Percentiles rank a stretch among this genome's conserved stretches.
Conservation (phyloP, 108 stramenopile species). For the Mayamaea pseudoterrestris region DNA sequence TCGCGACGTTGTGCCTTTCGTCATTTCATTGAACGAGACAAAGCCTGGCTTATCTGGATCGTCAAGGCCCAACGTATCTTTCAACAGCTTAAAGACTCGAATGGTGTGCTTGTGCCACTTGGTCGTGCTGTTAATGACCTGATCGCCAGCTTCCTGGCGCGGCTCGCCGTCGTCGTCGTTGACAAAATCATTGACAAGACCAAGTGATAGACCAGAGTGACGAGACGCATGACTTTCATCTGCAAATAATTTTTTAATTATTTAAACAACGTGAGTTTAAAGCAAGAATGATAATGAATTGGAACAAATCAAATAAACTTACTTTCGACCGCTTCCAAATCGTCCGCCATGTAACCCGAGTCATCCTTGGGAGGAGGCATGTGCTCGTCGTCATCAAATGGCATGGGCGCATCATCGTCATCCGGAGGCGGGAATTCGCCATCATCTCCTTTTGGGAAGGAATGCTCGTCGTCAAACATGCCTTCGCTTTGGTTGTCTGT, state of each 20-base stretch:
- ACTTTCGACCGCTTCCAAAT: background rate
- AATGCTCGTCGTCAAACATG: background rate
- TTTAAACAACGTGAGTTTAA: background rate
- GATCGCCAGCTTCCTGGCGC: conserved; percentile 52
- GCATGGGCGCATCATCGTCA: background rate
- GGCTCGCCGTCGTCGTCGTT: conserved; percentile 35
- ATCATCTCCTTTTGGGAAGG: background rate
- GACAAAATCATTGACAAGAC: conserved; percentile 60
- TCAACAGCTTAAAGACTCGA: conserved; percentile 52
- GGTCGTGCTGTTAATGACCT: conserved; percentile 36
- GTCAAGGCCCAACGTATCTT: conserved; percentile 24
- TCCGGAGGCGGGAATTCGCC: background rate
- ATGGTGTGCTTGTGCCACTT: conserved; percentile 91
- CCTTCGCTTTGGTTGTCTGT: background rate
- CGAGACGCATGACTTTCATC: background rate
- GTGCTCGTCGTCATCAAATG: conserved; percentile 7
- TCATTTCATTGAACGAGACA: conserved; percentile 55
- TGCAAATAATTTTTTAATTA: too few species aligned
- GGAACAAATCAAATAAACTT: background rate
- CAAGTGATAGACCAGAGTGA: conserved; percentile 12
- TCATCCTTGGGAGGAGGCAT: conserved; percentile 6
- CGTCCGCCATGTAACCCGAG: conserved; percentile 11
- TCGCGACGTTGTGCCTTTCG: conserved; percentile 44
- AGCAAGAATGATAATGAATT: too few species aligned
- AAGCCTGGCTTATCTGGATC: conserved; percentile 24